Evolutionary conservation across 2,329 filamentous ascomycete species (phyloP).

Genomic region (Cercospora beticola): DNA sequence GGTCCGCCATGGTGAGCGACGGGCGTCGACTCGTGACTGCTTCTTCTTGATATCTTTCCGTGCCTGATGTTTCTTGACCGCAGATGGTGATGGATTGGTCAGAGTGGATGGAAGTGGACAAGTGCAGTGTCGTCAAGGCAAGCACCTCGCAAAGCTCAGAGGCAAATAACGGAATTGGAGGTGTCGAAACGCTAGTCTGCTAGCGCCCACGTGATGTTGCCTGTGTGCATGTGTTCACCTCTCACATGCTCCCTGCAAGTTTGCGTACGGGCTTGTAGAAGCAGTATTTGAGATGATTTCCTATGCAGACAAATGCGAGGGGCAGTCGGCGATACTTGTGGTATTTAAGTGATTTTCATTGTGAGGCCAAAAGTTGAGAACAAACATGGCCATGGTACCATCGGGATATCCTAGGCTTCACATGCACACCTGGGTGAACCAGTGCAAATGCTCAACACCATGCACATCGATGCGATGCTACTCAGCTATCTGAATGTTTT

Average conservation of each 20-base stretch:
- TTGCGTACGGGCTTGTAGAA: background rate
- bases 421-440: background rate
- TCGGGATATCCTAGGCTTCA: background rate
- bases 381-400: background rate
- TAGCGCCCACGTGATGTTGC: background rate
- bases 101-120: background rate
- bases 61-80: background rate
- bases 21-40: constrained; percentile 31
- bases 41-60: constrained; percentile 26
- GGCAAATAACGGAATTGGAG: constrained; percentile 5
- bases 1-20: constrained; percentile 16
- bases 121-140: background rate
- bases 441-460: background rate
- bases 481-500: background rate
- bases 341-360: background rate
- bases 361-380: background rate
- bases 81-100: background rate
- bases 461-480: background rate
- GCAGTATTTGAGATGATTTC: background rate
- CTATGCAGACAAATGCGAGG: background rate
- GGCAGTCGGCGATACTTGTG: background rate
- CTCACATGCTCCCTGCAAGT: background rate
- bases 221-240: background rate
- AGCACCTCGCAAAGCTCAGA: background rate
- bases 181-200: constrained; percentile 4